These are phyloP conservation scores for Hibiscus mutabilis DNA, from an alignment of 345 rosid genomes.

Conservation along the genomic window DNA sequence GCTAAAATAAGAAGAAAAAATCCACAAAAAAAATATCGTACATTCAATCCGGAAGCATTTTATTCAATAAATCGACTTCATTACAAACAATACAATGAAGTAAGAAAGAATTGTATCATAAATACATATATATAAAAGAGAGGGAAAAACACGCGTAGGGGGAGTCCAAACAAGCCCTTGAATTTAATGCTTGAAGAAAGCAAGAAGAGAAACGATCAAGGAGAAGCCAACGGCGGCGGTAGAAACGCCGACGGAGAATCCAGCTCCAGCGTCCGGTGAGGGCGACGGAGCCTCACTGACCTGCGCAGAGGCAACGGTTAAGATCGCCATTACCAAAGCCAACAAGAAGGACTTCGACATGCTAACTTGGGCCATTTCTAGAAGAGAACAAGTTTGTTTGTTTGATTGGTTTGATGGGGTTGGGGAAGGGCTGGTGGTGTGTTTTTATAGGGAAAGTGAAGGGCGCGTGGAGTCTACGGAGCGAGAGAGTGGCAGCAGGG, in stretches of 20 bases:
- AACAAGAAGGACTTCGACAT: slow-evolving; percentile 10
- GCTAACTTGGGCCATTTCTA: slow-evolving; percentile 24
- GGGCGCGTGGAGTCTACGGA: slow-evolving; percentile 12
- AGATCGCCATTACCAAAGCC: slow-evolving; percentile 4
- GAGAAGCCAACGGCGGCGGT: slow-evolving; percentile 19
- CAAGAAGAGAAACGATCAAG: slow-evolving; percentile 23
- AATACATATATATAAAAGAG: background rate
- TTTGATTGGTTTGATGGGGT: background rate
- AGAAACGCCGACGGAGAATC: slow-evolving; percentile 21
- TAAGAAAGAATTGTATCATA: background rate
- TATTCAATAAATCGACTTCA: background rate
- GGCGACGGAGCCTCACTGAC: slow-evolving; percentile 31
- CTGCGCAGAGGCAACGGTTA: slow-evolving; percentile 33
- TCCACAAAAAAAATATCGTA: background rate
- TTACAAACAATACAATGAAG: background rate
- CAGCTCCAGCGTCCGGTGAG: slow-evolving; percentile 27
- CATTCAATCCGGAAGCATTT: background rate
- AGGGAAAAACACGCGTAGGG: background rate
- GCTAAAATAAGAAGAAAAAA: background rate
- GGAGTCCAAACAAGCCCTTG: background rate
- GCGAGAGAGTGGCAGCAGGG: slow-evolving; percentile 9
- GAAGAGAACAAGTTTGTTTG: background rate
- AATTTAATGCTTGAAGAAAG: slow-evolving; percentile 18
- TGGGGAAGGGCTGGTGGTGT: background rate
- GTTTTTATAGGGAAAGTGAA: background rate